These are phyloP conservation scores for Coemansia sp. DNA, from an alignment of 192 early-diverging fungal genomes.

Conservation along the genomic window DNA sequence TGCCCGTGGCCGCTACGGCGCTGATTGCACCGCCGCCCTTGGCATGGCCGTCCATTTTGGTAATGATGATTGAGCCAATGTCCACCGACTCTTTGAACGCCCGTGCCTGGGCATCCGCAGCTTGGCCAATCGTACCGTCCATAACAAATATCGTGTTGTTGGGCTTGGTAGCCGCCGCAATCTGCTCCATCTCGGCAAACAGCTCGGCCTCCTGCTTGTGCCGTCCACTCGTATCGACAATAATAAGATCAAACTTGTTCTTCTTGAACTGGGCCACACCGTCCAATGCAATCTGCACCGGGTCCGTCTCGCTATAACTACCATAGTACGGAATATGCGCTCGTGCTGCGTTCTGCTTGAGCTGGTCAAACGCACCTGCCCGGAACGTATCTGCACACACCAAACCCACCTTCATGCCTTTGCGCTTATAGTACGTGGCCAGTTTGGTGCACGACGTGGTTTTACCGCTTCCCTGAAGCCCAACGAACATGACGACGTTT, in stretches of 20 bases:
- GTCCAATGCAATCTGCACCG: slow-evolving; percentile 85
- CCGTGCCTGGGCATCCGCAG: slow-evolving; percentile 87
- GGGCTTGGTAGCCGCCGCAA: slow-evolving; percentile 79
- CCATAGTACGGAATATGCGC: slow-evolving; percentile 95
- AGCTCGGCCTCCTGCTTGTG: slow-evolving; percentile 93
- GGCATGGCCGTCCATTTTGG: slow-evolving; percentile 98
- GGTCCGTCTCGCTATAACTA: slow-evolving; percentile 92
- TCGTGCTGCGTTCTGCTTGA: slow-evolving; percentile 96
- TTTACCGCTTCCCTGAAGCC: slow-evolving; percentile 93
- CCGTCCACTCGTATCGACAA: slow-evolving; percentile 97
- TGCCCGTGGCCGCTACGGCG: slow-evolving; percentile 91
- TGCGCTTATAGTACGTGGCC: slow-evolving; percentile 86
- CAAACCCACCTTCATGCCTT: slow-evolving; percentile 89
- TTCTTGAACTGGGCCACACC: slow-evolving; percentile 93
- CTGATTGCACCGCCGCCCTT: slow-evolving; percentile 99
- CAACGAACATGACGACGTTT: slow-evolving; percentile 97
- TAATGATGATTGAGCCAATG: slow-evolving; percentile 95
- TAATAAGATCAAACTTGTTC: slow-evolving; percentile 93
- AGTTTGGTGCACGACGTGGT: slow-evolving; percentile 97
- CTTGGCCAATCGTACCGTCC: slow-evolving; percentile 98
- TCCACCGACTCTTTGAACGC: slow-evolving; percentile 91
- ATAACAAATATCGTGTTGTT: slow-evolving; percentile 95
- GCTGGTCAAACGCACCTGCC: slow-evolving; percentile 97
- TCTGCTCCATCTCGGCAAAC: slow-evolving; percentile 96
- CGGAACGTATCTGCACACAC: slow-evolving; percentile 97